Base-by-base conservation (phyloP, 1,284 basidiomycete genomes). In the Singerocomus rubriflavus region DNA sequence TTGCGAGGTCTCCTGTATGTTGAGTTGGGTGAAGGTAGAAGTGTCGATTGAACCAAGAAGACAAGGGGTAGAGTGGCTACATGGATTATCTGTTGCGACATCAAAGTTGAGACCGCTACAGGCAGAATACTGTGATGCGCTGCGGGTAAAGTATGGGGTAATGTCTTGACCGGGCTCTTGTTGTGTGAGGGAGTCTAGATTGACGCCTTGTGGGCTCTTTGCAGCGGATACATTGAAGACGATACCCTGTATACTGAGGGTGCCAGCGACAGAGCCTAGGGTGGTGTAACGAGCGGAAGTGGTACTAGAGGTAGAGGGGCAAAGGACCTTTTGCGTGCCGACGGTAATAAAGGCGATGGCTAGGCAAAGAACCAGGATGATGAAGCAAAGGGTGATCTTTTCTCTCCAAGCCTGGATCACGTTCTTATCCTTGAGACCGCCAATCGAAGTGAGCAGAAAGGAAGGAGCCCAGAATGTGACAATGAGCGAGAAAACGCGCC, bases 391-490 rank as follows among this genome's bases (percentile, higher is more conserved):
- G 6, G 94, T 84, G 53, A 98, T 84, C 76, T 99, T 99, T 72
- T 99, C 97, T 60, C 97, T 82, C 97, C 97, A 99, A 1, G 97
- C 97, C 71, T 98, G 92, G 57, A 84, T 78, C 52, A 84, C 76
- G 46, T 81, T 75, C 65, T 80, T 80, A 67, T 94, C 91, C 63
- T 82, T 86, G 68, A 98, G 79, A 43, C 93, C 92, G 51, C 88
- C 88, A 5, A 91, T 55, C 12, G 85, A 81, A 21, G 78, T 72
- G 48, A 98, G 80, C 13, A 95, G 66, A 57, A 85, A 78, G 42
- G 82, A 78, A 13, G 95, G 95, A 5, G 93, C 94, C 93, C 93
- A 98, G 67, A 90, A 94, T 5, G 95, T 95, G 63, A 90, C 77
- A 44, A 91, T 65, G 62, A 81, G 82, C 44, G 89, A 86, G 65